A percentile compares a stretch with the other conserved stretches of the same genome.
Conservation (phyloP, 768 basidiomycete species). For the Suillus plorans region DNA sequence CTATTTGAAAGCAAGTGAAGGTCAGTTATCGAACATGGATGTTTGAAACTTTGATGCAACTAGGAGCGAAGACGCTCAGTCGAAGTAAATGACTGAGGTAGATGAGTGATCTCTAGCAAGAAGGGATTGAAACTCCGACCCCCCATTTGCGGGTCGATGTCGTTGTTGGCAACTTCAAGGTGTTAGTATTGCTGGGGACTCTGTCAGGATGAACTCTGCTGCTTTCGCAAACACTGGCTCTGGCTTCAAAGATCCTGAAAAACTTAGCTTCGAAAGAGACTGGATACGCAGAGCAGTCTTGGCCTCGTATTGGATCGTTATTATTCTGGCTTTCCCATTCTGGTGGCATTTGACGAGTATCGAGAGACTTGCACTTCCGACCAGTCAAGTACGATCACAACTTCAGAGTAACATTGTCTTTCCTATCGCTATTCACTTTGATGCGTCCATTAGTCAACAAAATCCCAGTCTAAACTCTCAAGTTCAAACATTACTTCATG, state of each 20-base stretch:
- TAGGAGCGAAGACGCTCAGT: not conserved
- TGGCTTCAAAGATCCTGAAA: conserved; percentile 44
- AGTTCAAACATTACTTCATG: conserved; percentile 27
- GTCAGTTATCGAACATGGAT: conserved; percentile 6
- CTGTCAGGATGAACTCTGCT: conserved; percentile 20
- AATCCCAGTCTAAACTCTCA: conserved; percentile 19
- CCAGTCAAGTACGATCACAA: conserved; percentile 53
- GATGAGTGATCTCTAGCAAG: conserved; percentile 15
- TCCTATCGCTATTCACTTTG: conserved; percentile 43
- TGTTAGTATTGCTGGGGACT: not conserved
- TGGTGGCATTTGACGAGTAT: conserved; percentile 97
- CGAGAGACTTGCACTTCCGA: conserved; percentile 73
- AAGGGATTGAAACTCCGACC: conserved; percentile 33
- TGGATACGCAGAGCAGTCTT: conserved; percentile 59
- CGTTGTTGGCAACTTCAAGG: not conserved
- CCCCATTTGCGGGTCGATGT: conserved; percentile 7
- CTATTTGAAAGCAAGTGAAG: conserved; percentile 16
- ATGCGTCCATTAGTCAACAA: conserved; percentile 21
- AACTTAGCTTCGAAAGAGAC: conserved; percentile 51
- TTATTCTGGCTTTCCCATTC: conserved; percentile 77
- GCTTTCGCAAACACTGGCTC: conserved; percentile 17
- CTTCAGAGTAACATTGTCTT: conserved; percentile 44
- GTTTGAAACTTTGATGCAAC: not conserved
- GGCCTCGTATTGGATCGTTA: conserved; percentile 72
- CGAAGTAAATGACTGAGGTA: conserved; percentile 13